These are phyloP conservation scores for Cladobotryum protrusum DNA, from an alignment of 2,329 filamentous ascomycete species.

Conservation along the genomic window DNA sequence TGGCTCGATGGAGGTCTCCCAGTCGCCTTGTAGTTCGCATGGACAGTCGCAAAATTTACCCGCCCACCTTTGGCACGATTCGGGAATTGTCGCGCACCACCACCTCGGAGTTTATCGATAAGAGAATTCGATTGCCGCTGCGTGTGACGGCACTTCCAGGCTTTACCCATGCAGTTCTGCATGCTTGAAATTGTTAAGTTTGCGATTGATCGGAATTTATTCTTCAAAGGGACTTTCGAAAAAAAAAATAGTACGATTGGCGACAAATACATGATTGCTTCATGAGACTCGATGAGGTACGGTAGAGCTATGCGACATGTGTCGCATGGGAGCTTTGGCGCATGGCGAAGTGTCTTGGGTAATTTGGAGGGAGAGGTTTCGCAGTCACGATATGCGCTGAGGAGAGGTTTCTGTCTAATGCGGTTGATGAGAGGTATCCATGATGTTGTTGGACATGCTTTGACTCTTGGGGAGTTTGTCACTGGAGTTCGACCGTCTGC, in stretches of 20 bases:
- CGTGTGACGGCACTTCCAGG: no score
- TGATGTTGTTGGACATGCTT: conserved; percentile 12
- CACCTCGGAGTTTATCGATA: conserved; percentile 12
- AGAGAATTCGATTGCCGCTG: neutral
- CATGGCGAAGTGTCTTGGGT: neutral
- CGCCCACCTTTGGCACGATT: conserved; percentile 6
- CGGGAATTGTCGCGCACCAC: neutral
- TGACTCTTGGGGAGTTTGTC: conserved; percentile 12
- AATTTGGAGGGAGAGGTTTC: neutral
- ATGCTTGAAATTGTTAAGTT: no score
- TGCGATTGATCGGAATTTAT: no score
- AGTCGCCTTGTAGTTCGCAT: neutral
- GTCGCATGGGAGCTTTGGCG: conserved; percentile 7
- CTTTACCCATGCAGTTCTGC: no score
- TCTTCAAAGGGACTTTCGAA: no score
- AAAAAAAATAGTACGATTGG: neutral
- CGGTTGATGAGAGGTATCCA: conserved; percentile 13
- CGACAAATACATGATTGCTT: conserved; percentile 3
- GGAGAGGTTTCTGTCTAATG: conserved; percentile 11
- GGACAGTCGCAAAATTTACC: conserved; percentile 19
- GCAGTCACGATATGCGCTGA: neutral
- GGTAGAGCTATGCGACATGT: conserved; percentile 16
- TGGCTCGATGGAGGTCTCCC: neutral
- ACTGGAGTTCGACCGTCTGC: conserved; percentile 6
- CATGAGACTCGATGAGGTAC: conserved; percentile 15